These are phyloP conservation scores for Closterium sp. DNA, from an alignment of 139 green algal species.

Conservation along the genomic window DNA sequence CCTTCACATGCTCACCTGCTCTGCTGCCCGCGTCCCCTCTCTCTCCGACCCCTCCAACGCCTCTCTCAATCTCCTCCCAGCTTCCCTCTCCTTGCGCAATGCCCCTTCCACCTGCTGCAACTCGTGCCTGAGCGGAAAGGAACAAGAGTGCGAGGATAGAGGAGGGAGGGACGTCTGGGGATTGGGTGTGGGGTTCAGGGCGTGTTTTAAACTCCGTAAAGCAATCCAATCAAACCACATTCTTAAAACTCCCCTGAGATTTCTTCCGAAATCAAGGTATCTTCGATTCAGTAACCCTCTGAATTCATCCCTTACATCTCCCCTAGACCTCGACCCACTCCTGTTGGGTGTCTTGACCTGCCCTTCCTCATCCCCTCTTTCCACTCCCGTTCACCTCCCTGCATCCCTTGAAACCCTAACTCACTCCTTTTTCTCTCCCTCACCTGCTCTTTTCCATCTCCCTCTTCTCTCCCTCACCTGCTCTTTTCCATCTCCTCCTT, in stretches of 20 bases:
- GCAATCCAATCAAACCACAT: too few species aligned
- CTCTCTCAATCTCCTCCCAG: background rate
- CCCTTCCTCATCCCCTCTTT: background rate
- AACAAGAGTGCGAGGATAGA: background rate
- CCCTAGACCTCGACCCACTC: background rate
- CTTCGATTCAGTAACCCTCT: background rate
- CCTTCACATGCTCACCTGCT: background rate
- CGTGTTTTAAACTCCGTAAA: too few species aligned
- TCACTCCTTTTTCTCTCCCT: too few species aligned
- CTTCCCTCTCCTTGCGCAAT: background rate
- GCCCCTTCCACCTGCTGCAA: background rate
- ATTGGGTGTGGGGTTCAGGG: too few species aligned
- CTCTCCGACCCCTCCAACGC: background rate
- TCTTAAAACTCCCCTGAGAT: too few species aligned
- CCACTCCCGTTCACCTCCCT: background rate
- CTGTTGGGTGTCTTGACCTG: background rate
- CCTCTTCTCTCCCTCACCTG: background rate
- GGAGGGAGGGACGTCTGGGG: too few species aligned
- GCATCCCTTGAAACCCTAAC: too few species aligned
- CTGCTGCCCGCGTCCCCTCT: background rate
- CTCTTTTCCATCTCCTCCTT: background rate
- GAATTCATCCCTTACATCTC: background rate
- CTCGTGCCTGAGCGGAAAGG: too few species aligned
- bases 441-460: too few species aligned
- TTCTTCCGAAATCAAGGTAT: too few species aligned